Base-by-base conservation (phyloP, 371 early-diverging fungal genomes). In the Smittium culicis region DNA sequence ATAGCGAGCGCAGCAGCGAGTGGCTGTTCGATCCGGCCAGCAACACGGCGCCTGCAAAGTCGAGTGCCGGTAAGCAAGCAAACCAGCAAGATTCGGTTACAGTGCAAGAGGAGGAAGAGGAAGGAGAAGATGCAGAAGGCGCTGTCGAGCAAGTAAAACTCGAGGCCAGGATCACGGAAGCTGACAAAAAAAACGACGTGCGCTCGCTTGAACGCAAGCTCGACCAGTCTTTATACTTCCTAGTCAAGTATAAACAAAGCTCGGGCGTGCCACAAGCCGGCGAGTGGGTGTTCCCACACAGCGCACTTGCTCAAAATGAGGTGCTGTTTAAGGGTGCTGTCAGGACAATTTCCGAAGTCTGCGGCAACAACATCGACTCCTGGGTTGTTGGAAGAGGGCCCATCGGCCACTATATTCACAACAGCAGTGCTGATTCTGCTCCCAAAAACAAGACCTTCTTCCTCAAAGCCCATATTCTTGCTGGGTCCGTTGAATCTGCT, bases 381-480 rank as follows among this genome's bases (percentile, higher is more conserved):
- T 86, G 86, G 82, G 73, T 86, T 25, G 83, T 91, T 0, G 90
- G 91, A 11, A 83, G 83, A 64, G 80, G 80, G 1, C 89, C 91
- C 0, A 76, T 88, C 17, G 88, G 87, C 2, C 81, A 83, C 66
- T 82, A 83, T 71, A 73, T 78, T 64, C 81, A 85, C 65, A 69
- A 71, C 20, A 83, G 76, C 65, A 80, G 83, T 5, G 68, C 68
- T 28, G 69, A 54, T 20, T 66, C 67, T 54, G 69, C 72, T 63
- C 31, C 56, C 54, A 14, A 27, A 54, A 34, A 59, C 25, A 70
- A 85, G 81, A 79, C 83, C 25, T 89, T 94, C 76, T 92, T 86
- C 73, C 85, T 94, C 86, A 91, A 91, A 75, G 91, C 87, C 1
- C 88, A 91, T 68, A 83, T 92, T 64, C 83, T 87, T 66, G 83